Base-by-base conservation (phyloP, 2,329 filamentous ascomycete species). In the Pseudocercospora macadamiae region DNA sequence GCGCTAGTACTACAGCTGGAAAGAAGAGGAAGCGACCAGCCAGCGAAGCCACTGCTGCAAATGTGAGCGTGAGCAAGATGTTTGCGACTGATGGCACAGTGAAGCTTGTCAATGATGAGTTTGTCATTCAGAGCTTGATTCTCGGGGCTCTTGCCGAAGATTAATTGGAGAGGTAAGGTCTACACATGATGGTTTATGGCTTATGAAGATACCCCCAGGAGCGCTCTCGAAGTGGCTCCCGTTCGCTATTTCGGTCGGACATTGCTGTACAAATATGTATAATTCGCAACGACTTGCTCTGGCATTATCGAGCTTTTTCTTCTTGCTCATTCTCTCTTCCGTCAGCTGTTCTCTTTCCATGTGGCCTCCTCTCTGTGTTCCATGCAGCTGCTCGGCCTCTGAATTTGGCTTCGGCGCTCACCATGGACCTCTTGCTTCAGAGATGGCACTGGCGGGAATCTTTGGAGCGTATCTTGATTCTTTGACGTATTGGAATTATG, bases 71-170 rank as follows among this genome's bases (percentile, higher is more conserved):
- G 28, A 74, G 34, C 49, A 68, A 51, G 61, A 67, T 64, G 73
- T 74, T 18, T 67, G 72, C 25, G 70, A 76, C 14, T 69, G 76
- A 42, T 77, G 80, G 10, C 79, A 82, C 76, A 60, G 79, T 92
- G 34, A 83, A 82, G 62, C 82, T 95, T 44, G 83, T 96, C 53
- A 89, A 87, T 56, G 89, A 96, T 72, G 93, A 97, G 75, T 86
- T 93, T 71, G 86, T 97, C 19, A 87, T 96, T 55, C 93, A 99
- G 79, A 97, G 92, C 73, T 78, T 97, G 59, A 97, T 99, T 63
- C 74, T 96, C 51, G 93, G 93, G 0, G 85, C 86, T 61, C 76
- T 97, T 66, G 84, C 92, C n/a, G 26, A 49, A 53, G 88, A 90
- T 18, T 71, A 59, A 66, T 16, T 32, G 32, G 25, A 44, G 53